phyloP scores from a whole-genome alignment of 164 flowering plant species.

The Warburgia ugandensis region DNA sequence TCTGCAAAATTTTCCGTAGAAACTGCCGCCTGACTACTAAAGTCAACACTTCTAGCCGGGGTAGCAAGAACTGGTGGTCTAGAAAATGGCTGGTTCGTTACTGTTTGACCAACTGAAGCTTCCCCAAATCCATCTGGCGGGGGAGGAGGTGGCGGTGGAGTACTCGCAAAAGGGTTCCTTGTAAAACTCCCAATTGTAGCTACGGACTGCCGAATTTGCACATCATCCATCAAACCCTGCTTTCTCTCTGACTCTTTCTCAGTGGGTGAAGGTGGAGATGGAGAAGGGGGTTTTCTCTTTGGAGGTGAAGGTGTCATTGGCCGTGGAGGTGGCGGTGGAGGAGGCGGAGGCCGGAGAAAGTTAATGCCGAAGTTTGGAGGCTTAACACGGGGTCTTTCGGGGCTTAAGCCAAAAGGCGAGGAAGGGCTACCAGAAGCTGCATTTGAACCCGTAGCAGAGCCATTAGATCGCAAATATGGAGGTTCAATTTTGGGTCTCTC shows the following conservation, averaged over 20 bases:
- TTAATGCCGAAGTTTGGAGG: background rate
- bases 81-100: constrained; percentile 18
- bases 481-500: too few relatives aligned
- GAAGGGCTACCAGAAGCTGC: too few relatives aligned
- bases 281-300: constrained; percentile 21
- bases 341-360: constrained; percentile 5
- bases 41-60: constrained; percentile 40
- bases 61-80: constrained; percentile 38
- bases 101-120: constrained; percentile 14
- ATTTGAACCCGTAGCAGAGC: too few relatives aligned
- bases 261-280: constrained; percentile 23
- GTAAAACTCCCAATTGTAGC: too few relatives aligned
- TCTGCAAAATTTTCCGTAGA: constrained; percentile 36
- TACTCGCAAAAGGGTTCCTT: constrained; percentile 20
- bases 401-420: background rate
- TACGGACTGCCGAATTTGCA: too few relatives aligned
- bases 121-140: constrained; percentile 27
- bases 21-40: constrained; percentile 26
- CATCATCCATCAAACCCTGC: too few relatives aligned
- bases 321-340: constrained; percentile 21
- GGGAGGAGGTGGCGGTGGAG: constrained; percentile 35
- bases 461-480: too few relatives aligned
- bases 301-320: constrained; percentile 24
- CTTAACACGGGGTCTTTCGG: background rate
- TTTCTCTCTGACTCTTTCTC: constrained; percentile 1